Evolutionary conservation across 2,329 filamentous ascomycete species (phyloP).

Genomic region (Penicillium sp.): DNA sequence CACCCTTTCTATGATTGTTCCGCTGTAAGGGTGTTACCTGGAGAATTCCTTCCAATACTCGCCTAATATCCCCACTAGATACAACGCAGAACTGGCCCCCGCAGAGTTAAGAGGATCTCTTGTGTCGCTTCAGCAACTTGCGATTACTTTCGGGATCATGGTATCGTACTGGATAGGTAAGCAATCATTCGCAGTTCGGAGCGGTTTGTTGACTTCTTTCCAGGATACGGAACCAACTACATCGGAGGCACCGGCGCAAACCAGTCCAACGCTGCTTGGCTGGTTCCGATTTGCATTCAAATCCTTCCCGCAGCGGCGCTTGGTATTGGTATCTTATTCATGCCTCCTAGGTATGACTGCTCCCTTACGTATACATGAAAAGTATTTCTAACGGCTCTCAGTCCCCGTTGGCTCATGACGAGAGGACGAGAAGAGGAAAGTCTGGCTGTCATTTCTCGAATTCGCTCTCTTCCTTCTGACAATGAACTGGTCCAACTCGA

Average conservation of each 20-base stretch:
- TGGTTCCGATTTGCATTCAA: slow-evolving; percentile 70
- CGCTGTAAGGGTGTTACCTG: slow-evolving; percentile 24
- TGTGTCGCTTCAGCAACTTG: slow-evolving; percentile 44
- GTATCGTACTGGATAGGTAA: slow-evolving; percentile 39
- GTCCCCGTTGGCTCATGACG: slow-evolving; percentile 70
- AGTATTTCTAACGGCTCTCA: slow-evolving; percentile 48
- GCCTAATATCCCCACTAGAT: background rate
- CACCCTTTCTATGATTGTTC: slow-evolving; percentile 34
- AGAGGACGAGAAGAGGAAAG: slow-evolving; percentile 67
- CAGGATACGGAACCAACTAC: slow-evolving; percentile 53
- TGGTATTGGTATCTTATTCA: slow-evolving; percentile 65
- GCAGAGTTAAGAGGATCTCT: slow-evolving; percentile 44
- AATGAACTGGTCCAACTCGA: slow-evolving; percentile 72
- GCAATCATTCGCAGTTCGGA: slow-evolving; percentile 4
- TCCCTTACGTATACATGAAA: background rate
- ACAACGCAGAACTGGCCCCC: slow-evolving; percentile 29
- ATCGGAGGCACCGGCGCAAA: slow-evolving; percentile 60
- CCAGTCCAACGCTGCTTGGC: slow-evolving; percentile 70
- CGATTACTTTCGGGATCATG: slow-evolving; percentile 47
- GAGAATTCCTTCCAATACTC: background rate
- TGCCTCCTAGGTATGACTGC: slow-evolving; percentile 47
- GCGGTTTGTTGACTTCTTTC: background rate
- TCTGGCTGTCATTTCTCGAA: slow-evolving; percentile 53
- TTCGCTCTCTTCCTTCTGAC: slow-evolving; percentile 62
- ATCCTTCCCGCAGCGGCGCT: slow-evolving; percentile 65